These are phyloP conservation scores for Solanum bukasovii DNA, from an alignment of 257 asterid genomes.

Conservation along the genomic window DNA sequence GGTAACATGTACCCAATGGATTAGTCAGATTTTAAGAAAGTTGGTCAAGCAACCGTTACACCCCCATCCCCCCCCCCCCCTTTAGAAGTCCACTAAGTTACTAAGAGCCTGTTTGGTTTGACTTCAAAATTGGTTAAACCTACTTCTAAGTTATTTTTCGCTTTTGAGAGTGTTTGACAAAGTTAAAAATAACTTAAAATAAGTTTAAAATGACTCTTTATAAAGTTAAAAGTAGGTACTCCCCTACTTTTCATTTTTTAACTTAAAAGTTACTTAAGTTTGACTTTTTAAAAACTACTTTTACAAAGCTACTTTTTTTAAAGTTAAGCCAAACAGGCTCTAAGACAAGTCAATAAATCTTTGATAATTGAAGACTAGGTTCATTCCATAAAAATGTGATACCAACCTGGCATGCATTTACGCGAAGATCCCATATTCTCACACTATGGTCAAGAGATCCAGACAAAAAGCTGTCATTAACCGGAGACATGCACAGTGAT, in stretches of 20 bases:
- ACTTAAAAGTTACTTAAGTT: background rate
- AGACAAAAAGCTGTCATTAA: conserved; percentile 91
- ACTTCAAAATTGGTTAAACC: background rate
- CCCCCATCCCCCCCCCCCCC: background rate
- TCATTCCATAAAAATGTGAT: background rate
- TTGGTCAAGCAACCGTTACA: background rate
- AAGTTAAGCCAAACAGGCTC: background rate
- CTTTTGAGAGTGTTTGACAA: background rate
- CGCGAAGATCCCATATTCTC: conserved; percentile 95
- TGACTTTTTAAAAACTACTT: background rate
- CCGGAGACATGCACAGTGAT: conserved; percentile 93
- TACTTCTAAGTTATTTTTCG: background rate
- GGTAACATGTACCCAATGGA: background rate
- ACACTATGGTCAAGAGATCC: conserved; percentile 96
- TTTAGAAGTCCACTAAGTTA: background rate
- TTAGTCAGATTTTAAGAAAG: background rate
- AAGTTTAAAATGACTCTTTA: background rate
- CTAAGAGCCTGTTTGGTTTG: background rate
- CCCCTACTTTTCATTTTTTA: background rate
- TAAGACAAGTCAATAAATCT: background rate
- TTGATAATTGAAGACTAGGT: background rate
- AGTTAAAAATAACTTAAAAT: background rate
- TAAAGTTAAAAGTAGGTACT: background rate
- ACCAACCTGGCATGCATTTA: conserved; percentile 93
- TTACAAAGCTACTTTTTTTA: too few species aligned